These are phyloP conservation scores for Penicillium sp. DNA, from an alignment of 2,329 filamentous ascomycete species.

Conservation along the genomic window DNA sequence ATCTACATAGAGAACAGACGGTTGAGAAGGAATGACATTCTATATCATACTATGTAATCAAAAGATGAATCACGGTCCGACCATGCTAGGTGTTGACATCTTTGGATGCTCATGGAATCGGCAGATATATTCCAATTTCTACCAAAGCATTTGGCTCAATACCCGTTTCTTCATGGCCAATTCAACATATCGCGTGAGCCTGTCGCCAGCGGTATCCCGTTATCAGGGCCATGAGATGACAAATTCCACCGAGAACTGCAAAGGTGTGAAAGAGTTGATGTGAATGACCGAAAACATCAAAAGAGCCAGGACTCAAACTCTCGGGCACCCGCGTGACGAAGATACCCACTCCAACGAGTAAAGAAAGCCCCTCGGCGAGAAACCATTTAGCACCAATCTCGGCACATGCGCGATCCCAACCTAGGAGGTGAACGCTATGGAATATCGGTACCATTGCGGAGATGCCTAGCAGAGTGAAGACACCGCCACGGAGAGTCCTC, in stretches of 20 bases:
- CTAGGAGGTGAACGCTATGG: conserved; percentile 22
- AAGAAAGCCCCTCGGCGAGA: conserved; percentile 9
- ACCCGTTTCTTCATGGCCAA: not conserved
- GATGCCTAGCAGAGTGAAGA: conserved; percentile 23
- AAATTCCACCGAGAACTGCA: conserved; percentile 11
- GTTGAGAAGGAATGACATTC: too few species aligned
- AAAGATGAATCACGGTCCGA: too few species aligned
- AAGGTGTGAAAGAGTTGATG: conserved; percentile 16
- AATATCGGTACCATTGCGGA: conserved; percentile 32
- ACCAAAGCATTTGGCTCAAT: not conserved
- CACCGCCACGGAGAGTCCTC: conserved; percentile 24
- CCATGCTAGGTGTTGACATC: too few species aligned
- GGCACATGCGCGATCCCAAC: conserved; percentile 18
- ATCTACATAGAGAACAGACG: too few species aligned
- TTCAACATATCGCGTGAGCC: conserved; percentile 2
- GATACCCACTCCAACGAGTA: conserved; percentile 8
- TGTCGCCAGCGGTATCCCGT: conserved; percentile 4
- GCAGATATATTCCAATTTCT: too few species aligned
- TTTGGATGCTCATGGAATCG: too few species aligned
- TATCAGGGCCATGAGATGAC: conserved; percentile 12
- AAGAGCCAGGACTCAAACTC: conserved; percentile 11
- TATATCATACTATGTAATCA: too few species aligned
- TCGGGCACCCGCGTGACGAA: conserved; percentile 15
- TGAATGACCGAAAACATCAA: conserved; percentile 18
- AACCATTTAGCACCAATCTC: conserved; percentile 15